Conservation (phyloP, 202 grass and related monocot species). For the Thinopyrum obtusiflorum region DNA sequence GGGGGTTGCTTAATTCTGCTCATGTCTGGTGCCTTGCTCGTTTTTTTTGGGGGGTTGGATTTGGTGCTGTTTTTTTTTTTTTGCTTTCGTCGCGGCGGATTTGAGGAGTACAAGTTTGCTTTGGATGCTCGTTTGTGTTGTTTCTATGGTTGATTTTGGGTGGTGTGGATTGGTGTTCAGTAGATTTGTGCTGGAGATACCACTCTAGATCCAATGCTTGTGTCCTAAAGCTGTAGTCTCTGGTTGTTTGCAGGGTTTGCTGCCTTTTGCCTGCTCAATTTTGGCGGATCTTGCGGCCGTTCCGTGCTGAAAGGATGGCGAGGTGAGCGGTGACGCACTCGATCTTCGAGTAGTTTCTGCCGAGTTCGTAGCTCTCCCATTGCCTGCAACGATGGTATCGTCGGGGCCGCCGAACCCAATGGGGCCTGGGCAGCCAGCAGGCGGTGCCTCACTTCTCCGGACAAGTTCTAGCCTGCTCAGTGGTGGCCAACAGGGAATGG, state of each 20-base stretch:
- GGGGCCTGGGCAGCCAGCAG: slow-evolving; percentile 52
- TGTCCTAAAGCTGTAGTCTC: slow-evolving; percentile 20
- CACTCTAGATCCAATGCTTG: slow-evolving; percentile 33
- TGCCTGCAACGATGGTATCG: slow-evolving; percentile 63
- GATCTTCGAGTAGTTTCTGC: slow-evolving; percentile 19
- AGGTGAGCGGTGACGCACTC: not conserved
- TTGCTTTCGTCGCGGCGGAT: not conserved
- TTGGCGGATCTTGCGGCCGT: slow-evolving; percentile 37
- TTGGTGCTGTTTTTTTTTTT: not conserved
- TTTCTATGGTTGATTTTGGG: not conserved
- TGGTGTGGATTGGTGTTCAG: not conserved
- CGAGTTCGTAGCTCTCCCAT: not conserved
- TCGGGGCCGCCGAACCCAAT: slow-evolving; percentile 75
- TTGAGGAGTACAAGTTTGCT: not conserved
- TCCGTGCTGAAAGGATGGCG: not conserved
- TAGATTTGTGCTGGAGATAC: slow-evolving; percentile 3
- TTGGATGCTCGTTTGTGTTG: not conserved
- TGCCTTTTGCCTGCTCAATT: not conserved
- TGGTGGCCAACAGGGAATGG: slow-evolving; percentile 42
- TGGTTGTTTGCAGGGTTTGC: not conserved
- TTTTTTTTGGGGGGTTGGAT: not conserved
- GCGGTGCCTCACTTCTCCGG: slow-evolving; percentile 62
- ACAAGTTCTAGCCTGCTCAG: slow-evolving; percentile 63
- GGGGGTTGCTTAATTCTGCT: slow-evolving; percentile 10
- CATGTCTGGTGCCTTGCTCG: not conserved